Evolutionary conservation across 1,284 basidiomycete species (phyloP), one percentile per base, ranked within the genome.

Genomic region (Microbotryum silenes-acaulis): DNA sequence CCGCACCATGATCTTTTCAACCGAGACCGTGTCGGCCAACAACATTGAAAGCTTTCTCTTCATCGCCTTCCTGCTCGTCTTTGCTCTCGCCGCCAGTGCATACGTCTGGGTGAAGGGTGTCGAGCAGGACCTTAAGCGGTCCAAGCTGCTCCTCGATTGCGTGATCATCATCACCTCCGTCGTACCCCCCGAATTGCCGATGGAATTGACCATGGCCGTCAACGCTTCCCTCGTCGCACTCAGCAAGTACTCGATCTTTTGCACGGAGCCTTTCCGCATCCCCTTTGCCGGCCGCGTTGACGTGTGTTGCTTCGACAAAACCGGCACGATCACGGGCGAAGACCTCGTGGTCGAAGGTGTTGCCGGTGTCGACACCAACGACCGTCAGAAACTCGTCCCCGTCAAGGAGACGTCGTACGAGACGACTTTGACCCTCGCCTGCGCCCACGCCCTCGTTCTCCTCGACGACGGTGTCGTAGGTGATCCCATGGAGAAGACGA

Each of bases 401-500:
- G 86, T 97, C 54, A 87, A 85, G 66, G 82, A 88, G 57, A 83
- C 86, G 9, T 79, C 82, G 2, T 81, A 83, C 54, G 85, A 91
- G 66, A 97, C 94, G 0, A 89, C 85, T 3, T 79, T 90, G 0
- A 90, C 91, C 60, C 83, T 99, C 16, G 94, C 94, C 50, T 86
- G 91, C 8, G 93, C 96, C 0, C 96, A 99, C 73, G 93, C 96
- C 0, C 80, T 99, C 4, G 94, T 98, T 23, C 81, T 90, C 56
- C 81, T 99, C 46, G 89, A 91, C 69, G 81, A 82, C 72, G 94
- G 91, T 5, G 80, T 96, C 45, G 93, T 98, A 44, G 96, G 94
- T 18, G 96, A 99, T 74, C 94, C 96, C 0, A 99, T 99, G 94
- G 94, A 99, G 77, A 94, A 94, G 78, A 94, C 90, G 1, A 94